Base-by-base conservation (phyloP, 345 rosid species). In the Murraya paniculata region DNA sequence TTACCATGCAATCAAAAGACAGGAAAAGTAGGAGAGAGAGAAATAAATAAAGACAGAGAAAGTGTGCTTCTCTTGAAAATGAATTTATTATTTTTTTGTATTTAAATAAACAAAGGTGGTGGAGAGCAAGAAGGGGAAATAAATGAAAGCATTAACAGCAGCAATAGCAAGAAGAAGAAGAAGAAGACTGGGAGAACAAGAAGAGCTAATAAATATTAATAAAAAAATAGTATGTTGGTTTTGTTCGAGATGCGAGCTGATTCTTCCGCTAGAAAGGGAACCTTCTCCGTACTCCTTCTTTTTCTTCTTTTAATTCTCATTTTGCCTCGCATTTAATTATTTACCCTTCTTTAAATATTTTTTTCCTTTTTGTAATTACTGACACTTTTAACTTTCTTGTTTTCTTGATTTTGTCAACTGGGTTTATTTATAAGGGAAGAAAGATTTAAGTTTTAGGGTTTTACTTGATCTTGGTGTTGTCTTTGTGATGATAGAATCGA, bases 261-360 rank as follows among this genome's bases (percentile, higher is more conserved):
- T 66, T 88, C 88, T 66, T 86, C 88, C 85, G 73, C 81, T 75
- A 86, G 85, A 82, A 86, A 87, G 68, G 91, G 88, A 86, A 80
- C 86, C 86, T 87, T 86, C 93, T 91, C 87, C 83, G 85, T 86
- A 78, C 86, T 90, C 79, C 86, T 90, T 31, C 86, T 91, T 59
- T 89, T 87, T 72, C 85, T 91, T 75, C 91, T 90, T 78, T 86
- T 91, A 75, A 87, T 91, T 80, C 89, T 89, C 87, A 88, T 91
- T 86, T 83, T 93, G 81, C 93, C 92, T 61, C 69, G 77, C 74
- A 83, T 88, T 85, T 91, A 57, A 19, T 24, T 60, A 13, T 64
- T 64, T 45, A 3, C 4, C 41, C 35, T 10, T 21, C 38, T 16
- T 19, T 19, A 9, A 27, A 30, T 4, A 53, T 59, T 19, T 64